Evolutionary conservation across 306 rosid species (phyloP), one percentile per base, ranked within the genome.

Genomic region (Vigna radiata): DNA sequence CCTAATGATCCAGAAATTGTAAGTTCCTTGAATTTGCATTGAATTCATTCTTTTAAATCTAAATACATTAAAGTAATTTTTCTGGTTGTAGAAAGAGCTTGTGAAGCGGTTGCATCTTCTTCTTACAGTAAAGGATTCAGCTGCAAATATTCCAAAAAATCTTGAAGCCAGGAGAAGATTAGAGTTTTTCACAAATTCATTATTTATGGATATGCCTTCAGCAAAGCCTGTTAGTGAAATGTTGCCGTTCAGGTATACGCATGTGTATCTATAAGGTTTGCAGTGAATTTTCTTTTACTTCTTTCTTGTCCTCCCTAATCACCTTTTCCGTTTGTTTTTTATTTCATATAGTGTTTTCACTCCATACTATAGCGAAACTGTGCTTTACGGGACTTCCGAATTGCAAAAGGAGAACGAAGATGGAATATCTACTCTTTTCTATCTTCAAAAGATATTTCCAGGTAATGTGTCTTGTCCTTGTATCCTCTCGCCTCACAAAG

Each of bases 91-190:
- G 98, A 89, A 85, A 78, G 97, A 95, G 84, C 92, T 89, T 53
- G 91, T 89, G 75, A 95, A 90, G 92, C 89, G 98, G 79, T 77
- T 95, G 84, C 96, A 95, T 81, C 97, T 95, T 77, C 97, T 95
- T 59, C 97, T 95, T 47, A 90, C 93, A 17, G 97, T 95, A 53
- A 95, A 95, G 86, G 98, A 95, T 73, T 86, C 97, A 49, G 93
- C 97, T 0, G 88, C 91, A 70, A 95, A 95, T 83, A 85, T 95
- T 85, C 98, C 98, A 33, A 92, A 95, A 84, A 95, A 95, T 87
- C 96, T 95, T 77, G 98, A 95, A 90, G 97, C 98, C 39, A 86
- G 98, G 78, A 90, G 98, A 89, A 89, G 98, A 89, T 81, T 95
- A 65, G 92, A 92, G 86, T 95, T 95, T 81, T 95, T 95, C 62